Evolutionary conservation across 2,329 filamentous ascomycete genomes (phyloP).

Genomic region (Knufia fluminis): DNA sequence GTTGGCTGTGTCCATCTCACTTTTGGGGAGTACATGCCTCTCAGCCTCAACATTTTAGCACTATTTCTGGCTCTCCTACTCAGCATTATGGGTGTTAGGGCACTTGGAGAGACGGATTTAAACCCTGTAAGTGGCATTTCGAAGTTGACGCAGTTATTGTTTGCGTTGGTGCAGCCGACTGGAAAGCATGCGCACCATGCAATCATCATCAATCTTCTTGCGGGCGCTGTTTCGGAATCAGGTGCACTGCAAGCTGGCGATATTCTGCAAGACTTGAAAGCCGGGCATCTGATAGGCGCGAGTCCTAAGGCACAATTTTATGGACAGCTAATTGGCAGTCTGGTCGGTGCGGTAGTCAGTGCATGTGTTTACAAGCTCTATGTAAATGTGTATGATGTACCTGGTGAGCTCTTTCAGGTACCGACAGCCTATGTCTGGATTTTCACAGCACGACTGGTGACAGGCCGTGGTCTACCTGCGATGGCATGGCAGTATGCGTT

Average conservation of each 20-base stretch:
- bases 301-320: conserved; percentile 93
- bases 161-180: conserved; percentile 78
- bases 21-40: conserved; percentile 73
- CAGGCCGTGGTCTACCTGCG: conserved; percentile 73
- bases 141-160: conserved; percentile 91
- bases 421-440: conserved; percentile 97
- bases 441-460: conserved; percentile 87
- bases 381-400: conserved; percentile 79
- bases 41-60: conserved; percentile 64
- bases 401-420: conserved; percentile 82
- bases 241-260: conserved; percentile 91
- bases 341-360: conserved; percentile 74
- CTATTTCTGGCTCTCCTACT: conserved; percentile 72
- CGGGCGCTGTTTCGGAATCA: conserved; percentile 75
- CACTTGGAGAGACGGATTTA: conserved; percentile 73
- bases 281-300: conserved; percentile 83
- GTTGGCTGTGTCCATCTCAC: conserved; percentile 70
- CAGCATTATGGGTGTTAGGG: conserved; percentile 56
- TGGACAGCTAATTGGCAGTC: conserved; percentile 85
- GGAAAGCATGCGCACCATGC: conserved; percentile 72
- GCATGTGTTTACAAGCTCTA: conserved; percentile 85
- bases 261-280: conserved; percentile 94
- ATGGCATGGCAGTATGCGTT: conserved; percentile 75
- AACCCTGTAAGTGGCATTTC: conserved; percentile 95
- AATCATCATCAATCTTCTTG: conserved; percentile 90